Percentiles rank a stretch among this genome's conserved stretches.
Conservation (phyloP, 1,284 basidiomycete species). For the Sphaerobolus stellatus region DNA sequence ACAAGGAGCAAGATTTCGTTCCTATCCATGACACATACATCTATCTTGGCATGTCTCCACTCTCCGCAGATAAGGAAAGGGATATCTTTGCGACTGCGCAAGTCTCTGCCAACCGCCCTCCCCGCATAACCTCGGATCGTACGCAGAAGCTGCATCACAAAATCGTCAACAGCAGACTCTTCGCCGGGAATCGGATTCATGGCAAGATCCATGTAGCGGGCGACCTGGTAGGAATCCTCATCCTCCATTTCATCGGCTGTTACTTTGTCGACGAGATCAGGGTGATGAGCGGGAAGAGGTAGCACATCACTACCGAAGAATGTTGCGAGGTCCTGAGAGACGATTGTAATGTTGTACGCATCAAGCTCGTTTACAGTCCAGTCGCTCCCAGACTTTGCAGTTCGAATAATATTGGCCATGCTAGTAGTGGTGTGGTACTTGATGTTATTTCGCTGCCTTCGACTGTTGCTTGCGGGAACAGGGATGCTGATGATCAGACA, state of each 20-base stretch:
- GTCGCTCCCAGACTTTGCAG: slow-evolving; percentile 26
- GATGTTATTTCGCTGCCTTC: no score
- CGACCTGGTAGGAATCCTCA: slow-evolving; percentile 18
- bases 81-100: slow-evolving; percentile 24
- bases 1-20: slow-evolving; percentile 27
- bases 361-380: slow-evolving; percentile 29
- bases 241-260: slow-evolving; percentile 14
- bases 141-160: slow-evolving; percentile 27
- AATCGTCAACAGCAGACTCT: slow-evolving; percentile 34
- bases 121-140: slow-evolving; percentile 28
- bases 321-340: slow-evolving; percentile 15
- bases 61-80: slow-evolving; percentile 29
- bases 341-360: slow-evolving; percentile 29
- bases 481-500: no score
- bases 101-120: slow-evolving; percentile 17
- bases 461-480: no score
- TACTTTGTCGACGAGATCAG: slow-evolving; percentile 17
- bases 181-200: slow-evolving; percentile 22
- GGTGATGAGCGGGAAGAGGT: slow-evolving; percentile 14
- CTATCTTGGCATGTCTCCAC: slow-evolving; percentile 24
- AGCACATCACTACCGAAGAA: slow-evolving; percentile 24
- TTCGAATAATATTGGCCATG: slow-evolving; percentile 24
- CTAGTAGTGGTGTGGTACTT: no score
- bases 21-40: slow-evolving; percentile 31
- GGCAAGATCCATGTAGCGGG: slow-evolving; percentile 25